These are phyloP conservation scores for Drechslera avenae DNA, from an alignment of 2,329 filamentous ascomycete species.

Conservation along the genomic window DNA sequence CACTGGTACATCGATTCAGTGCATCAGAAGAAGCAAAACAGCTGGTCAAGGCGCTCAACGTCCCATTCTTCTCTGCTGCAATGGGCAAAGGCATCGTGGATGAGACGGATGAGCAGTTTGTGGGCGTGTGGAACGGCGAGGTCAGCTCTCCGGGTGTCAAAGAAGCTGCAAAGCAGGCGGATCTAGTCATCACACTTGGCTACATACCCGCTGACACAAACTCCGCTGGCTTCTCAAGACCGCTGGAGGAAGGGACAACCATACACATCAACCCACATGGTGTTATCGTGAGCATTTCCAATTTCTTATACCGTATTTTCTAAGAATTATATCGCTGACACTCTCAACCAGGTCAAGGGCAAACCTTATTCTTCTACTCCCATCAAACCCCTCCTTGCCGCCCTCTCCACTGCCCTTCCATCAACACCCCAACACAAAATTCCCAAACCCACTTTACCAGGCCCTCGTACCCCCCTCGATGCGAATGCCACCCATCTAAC, in stretches of 20 bases:
- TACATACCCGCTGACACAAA: slow-evolving; percentile 52
- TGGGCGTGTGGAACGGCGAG: slow-evolving; percentile 52
- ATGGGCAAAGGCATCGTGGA: slow-evolving; percentile 54
- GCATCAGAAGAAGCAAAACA: slow-evolving; percentile 41
- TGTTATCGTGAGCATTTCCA: slow-evolving; percentile 35
- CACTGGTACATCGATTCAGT: slow-evolving; percentile 47
- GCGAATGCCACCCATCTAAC: slow-evolving; percentile 47
- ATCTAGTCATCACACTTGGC: slow-evolving; percentile 49
- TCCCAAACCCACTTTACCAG: slow-evolving; percentile 33
- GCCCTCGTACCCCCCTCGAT: slow-evolving; percentile 37
- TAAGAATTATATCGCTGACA: background rate
- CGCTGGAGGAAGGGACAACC: slow-evolving; percentile 33
- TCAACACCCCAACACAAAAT: slow-evolving; percentile 29
- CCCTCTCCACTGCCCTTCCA: slow-evolving; percentile 34
- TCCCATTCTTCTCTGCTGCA: slow-evolving; percentile 49
- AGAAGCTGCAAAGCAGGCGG: slow-evolving; percentile 43
- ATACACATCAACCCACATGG: slow-evolving; percentile 48
- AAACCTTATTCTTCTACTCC: slow-evolving; percentile 38
- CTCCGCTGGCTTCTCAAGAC: slow-evolving; percentile 49
- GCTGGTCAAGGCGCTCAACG: slow-evolving; percentile 42
- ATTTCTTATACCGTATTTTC: background rate
- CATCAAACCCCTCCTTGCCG: slow-evolving; percentile 46
- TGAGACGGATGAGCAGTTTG: slow-evolving; percentile 48
- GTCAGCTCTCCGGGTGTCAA: slow-evolving; percentile 46
- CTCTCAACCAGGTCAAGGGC: slow-evolving; percentile 32